A percentile compares a stretch with the other conserved stretches of the same genome.
Conservation (phyloP, 768 basidiomycete genomes). For the Pleurotus pulmonarius region DNA sequence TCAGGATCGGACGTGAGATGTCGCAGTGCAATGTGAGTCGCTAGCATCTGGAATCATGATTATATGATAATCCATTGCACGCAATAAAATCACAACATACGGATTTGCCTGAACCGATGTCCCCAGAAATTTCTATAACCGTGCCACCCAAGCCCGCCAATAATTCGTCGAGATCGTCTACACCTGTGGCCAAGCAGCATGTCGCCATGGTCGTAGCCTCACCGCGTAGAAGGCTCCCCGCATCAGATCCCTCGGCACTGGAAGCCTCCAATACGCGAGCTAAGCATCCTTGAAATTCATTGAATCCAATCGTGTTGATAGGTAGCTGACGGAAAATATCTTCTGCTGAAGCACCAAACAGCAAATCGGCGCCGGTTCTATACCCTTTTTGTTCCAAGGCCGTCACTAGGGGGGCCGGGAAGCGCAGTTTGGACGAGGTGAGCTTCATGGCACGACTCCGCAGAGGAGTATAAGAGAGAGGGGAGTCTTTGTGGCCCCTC, state of each 20-base stretch:
- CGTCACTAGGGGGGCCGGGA: conserved; percentile 42
- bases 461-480: too few relatives aligned
- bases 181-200: conserved; percentile 30
- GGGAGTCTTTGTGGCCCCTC: too few relatives aligned
- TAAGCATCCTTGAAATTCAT: conserved; percentile 41
- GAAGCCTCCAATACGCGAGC: conserved; percentile 34
- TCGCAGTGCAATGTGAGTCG: conserved; percentile 53
- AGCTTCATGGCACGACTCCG: conserved; percentile 40
- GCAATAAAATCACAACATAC: conserved; percentile 31
- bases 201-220: conserved; percentile 12
- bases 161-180: conserved; percentile 48
- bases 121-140: conserved; percentile 69
- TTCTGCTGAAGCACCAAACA: conserved; percentile 43
- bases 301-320: conserved; percentile 40
- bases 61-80: background rate
- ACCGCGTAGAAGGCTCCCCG: conserved; percentile 20
- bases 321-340: conserved; percentile 53
- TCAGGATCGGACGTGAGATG: conserved; percentile 37
- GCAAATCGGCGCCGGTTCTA: conserved; percentile 52
- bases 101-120: conserved; percentile 63
- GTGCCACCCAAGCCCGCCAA: conserved; percentile 45
- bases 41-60: conserved; percentile 45
- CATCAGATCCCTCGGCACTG: conserved; percentile 40
- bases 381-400: conserved; percentile 46
- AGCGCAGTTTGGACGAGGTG: conserved; percentile 27